These are phyloP conservation scores for Gracilaria gracilis DNA, from an alignment of 23 red algal species.

Conservation along the genomic window DNA sequence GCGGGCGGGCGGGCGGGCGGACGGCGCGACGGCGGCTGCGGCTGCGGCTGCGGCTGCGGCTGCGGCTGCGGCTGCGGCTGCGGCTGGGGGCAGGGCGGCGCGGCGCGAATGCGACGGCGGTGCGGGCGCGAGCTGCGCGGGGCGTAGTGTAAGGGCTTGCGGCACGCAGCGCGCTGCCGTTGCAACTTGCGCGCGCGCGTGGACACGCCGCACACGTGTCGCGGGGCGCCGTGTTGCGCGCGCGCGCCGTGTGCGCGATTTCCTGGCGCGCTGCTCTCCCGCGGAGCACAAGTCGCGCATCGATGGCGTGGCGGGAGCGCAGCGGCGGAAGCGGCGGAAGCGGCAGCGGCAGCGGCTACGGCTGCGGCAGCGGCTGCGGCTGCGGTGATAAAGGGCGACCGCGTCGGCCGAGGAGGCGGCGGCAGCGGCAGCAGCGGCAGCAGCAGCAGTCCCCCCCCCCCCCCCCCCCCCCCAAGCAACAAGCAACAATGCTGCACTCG, in stretches of 20 bases:
- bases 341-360: not conserved
- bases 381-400: not conserved
- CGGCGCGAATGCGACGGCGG: not conserved
- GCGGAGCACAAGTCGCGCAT: too few relatives aligned
- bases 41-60: not conserved
- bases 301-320: not conserved
- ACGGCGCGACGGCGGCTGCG: not conserved
- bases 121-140: not conserved
- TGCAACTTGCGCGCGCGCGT: not conserved
- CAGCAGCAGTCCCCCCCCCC: not conserved
- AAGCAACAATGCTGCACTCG: slow-evolving; percentile 1
- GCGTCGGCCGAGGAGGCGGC: not conserved
- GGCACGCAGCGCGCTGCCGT: not conserved
- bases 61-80: not conserved
- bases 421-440: too few relatives aligned
- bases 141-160: not conserved
- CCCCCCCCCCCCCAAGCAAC: not conserved
- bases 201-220: not conserved
- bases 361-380: not conserved
- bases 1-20: not conserved
- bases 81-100: not conserved
- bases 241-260: not conserved
- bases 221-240: not conserved
- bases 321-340: not conserved
- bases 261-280: too few relatives aligned